Evolutionary conservation across 495 filamentous ascomycete genomes (phyloP), one percentile per base, ranked within the genome.

Genomic region (Annulohypoxylon maeteangense): DNA sequence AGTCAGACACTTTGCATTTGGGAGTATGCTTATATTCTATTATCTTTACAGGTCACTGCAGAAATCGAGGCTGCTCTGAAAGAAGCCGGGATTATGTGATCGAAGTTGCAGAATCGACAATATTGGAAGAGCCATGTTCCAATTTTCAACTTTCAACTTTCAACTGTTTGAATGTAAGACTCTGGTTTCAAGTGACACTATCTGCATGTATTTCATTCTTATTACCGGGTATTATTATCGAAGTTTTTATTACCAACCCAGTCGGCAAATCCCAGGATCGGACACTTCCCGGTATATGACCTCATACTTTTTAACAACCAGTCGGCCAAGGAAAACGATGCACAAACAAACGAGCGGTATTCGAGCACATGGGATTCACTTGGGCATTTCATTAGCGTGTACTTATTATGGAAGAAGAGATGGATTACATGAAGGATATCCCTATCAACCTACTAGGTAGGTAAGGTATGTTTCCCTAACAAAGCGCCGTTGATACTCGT

Each of bases 11-110:
- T 65, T 68, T 72, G 62, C 71, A 59, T 64, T 68, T 62, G 55
- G 66, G 65, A 74, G 59, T 56, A 71, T 65, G 67, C 75, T 78
- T 67, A 78, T 69, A 78, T 78, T 71, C 65, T 60, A 75, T 64
- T 66, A 22, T 68, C 55, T 71, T 68, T 44, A 74, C 79, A 84
- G 82, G 78, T 71, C 42, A 23, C 40, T 44, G 73, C 82, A 27
- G 62, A 72, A 47, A 60, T 83, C 64, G 65, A 76, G 23, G 62
- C 60, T n/a, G 75, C 77, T 29, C 77, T 85, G 48, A 81, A 77
- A 72, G 70, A 80, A 12, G 59, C 45, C 11, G 82, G 83, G 6
- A 68, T 83, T 42, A 23, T 83, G 18, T 85, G 79, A 84, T 62
- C 50, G 51, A 59, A 48, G 32, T 42, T 44, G 50, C 64, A 58